phyloP scores from a whole-genome alignment of 2,329 filamentous ascomycete species.

The Lasiodiplodia citricola region DNA sequence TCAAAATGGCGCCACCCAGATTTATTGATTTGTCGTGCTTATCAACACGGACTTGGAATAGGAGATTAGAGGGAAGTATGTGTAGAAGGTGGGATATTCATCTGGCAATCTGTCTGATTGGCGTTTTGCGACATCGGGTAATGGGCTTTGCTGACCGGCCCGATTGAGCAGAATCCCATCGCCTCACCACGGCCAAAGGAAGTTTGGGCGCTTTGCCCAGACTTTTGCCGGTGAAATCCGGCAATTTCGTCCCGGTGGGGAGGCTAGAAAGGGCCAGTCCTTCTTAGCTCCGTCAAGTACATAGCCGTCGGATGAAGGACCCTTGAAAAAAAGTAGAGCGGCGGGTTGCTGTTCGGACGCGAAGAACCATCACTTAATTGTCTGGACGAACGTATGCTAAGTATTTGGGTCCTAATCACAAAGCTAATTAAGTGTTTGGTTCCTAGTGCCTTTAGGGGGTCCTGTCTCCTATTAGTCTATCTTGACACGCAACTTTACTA shows the following conservation, averaged over 20 bases:
- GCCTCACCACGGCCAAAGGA: neutral
- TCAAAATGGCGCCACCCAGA: neutral
- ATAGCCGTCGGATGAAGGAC: neutral
- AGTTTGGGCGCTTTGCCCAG: no score
- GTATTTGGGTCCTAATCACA: neutral
- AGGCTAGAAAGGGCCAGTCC: neutral
- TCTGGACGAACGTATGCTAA: neutral
- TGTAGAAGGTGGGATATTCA: neutral
- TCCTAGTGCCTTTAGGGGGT: neutral
- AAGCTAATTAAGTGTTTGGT: neutral
- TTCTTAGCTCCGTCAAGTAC: neutral
- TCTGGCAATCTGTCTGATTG: neutral
- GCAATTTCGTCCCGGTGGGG: neutral
- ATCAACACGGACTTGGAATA: neutral
- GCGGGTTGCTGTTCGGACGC: neutral
- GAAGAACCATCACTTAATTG: neutral
- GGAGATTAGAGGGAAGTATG: neutral
- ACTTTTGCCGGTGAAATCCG: neutral
- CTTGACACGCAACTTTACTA: neutral
- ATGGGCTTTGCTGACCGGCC: neutral
- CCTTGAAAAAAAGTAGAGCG: neutral
- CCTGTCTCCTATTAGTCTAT: neutral
- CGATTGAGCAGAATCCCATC: neutral
- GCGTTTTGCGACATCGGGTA: neutral
- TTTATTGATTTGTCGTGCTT: neutral